Evolutionary conservation across 768 basidiomycete genomes (phyloP).

Genomic region (Lentinula aciculospora): DNA sequence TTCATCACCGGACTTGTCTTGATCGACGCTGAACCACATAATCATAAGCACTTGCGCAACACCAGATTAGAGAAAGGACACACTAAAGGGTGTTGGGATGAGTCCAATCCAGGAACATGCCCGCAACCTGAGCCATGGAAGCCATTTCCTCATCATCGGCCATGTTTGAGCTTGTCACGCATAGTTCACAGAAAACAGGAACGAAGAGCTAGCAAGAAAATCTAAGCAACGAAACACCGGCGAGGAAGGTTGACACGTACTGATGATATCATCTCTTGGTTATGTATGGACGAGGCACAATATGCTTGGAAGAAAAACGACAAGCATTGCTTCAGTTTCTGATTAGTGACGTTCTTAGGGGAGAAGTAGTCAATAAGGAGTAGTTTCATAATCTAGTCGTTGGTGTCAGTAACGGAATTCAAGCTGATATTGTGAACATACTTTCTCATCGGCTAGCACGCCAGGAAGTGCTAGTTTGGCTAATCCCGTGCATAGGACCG

Average conservation of each 20-base stretch:
- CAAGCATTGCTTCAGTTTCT: constrained; percentile 79
- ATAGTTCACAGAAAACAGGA: constrained; percentile 48
- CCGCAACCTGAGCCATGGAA: constrained; percentile 46
- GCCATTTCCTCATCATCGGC: constrained; percentile 54
- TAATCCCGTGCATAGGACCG: constrained; percentile 70
- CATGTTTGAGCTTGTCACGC: constrained; percentile 40
- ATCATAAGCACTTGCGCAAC: not conserved
- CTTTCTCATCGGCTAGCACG: constrained; percentile 67
- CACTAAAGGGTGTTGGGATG: constrained; percentile 56
- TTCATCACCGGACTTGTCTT: constrained; percentile 22
- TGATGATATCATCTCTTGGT: constrained; percentile 70
- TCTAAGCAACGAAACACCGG: not conserved
- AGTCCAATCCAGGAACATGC: constrained; percentile 73
- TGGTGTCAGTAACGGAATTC: constrained; percentile 38
- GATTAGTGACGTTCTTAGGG: constrained; percentile 75
- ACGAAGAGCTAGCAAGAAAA: constrained; percentile 23
- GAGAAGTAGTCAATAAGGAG: constrained; percentile 60
- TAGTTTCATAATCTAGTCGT: constrained; percentile 29
- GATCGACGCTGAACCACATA: not conserved
- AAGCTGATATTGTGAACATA: constrained; percentile 26
- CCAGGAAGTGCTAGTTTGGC: constrained; percentile 83
- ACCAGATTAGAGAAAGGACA: constrained; percentile 15
- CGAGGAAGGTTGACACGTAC: constrained; percentile 29
- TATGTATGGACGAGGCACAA: constrained; percentile 70
- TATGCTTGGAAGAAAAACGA: constrained; percentile 84